Evolutionary conservation across 805 yeast species (phyloP).

Genomic region (Cephaloascus albidus): DNA sequence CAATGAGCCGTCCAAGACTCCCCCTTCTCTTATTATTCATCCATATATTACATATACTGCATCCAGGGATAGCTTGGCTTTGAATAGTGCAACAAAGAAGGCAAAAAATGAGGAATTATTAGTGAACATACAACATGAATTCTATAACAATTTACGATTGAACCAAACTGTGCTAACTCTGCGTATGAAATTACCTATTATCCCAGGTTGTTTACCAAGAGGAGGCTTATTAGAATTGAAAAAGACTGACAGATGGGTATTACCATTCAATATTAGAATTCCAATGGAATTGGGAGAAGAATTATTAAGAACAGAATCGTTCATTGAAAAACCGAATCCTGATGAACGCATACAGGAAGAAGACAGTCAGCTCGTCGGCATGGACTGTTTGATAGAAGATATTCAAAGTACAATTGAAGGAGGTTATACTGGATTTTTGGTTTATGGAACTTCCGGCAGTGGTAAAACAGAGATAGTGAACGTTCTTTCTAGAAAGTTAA

Average conservation of each 20-base stretch:
- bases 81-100: conserved; percentile 9
- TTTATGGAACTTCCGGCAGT: conserved; percentile 72
- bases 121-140: conserved; percentile 10
- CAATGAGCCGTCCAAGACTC: conserved; percentile 20
- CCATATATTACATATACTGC: conserved; percentile 42
- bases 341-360: conserved; percentile 2
- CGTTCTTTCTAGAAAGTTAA: conserved; percentile 27
- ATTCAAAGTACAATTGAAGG: conserved; percentile 29
- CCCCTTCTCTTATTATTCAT: conserved; percentile 36
- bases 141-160: conserved; percentile 1
- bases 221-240: conserved; percentile 56
- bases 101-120: conserved; percentile 8
- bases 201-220: conserved; percentile 35
- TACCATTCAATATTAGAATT: conserved; percentile 21
- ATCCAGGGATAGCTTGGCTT: conserved; percentile 14
- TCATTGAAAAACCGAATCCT: conserved; percentile 8
- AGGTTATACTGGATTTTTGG: conserved; percentile 44
- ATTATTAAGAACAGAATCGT: conserved; percentile 33
- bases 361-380: conserved; percentile 40
- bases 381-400: conserved; percentile 32
- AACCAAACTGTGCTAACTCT: conserved; percentile 35
- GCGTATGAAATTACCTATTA: conserved; percentile 39
- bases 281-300: conserved; percentile 44
- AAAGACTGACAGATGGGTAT: conserved; percentile 37
- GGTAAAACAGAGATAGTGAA: conserved; percentile 62